Evolutionary conservation across 495 filamentous ascomycete genomes (phyloP), one percentile per base, ranked within the genome.

Genomic region (Aspergillus heteromorphus): DNA sequence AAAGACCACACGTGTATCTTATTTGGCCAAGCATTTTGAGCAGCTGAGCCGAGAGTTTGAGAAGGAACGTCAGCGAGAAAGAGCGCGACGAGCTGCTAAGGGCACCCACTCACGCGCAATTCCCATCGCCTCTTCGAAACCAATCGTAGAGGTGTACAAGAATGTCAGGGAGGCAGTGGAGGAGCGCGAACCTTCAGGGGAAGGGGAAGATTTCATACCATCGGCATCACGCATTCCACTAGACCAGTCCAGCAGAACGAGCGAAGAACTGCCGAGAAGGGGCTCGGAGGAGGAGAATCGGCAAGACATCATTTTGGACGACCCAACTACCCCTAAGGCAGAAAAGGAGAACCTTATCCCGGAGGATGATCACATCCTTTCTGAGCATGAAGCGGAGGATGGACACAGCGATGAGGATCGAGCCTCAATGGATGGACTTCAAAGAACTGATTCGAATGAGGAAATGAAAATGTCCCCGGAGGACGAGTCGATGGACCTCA

Each of bases 11-110:
- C 88, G 87, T 48, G 95, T 99, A 1, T 91, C 89, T 5, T 89
- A 82, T 5, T 79, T 97, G 27, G 91, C 95, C 13, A 91, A 89
- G 62, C 95, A 97, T 67, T 97, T 97, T 62, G 95, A 99, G 66
- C 91, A 97, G 64, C 70, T 99, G 30, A 95, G 90, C 54, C 87
- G 92, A 6, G 95, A 99, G 60, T 97, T 98, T 59, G 92, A 99
- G 63, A 95, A 91, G 64, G 92, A 97, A 73, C 79, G 95, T 34
- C 80, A 92, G 45, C 87, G 87, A 53, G 92, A 99, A 63, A 82
- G 87, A 64, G 84, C 84, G 45, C 87, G 91, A 61, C 79, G 89
- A 53, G 87, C 87, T 40, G 87, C 88, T n/a, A 89, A 85, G 60
- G 86, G 84, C 62, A 83, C 84, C 14, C 86, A 89, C 63, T 84